Evolutionary conservation across 306 rosid genomes (phyloP).

Genomic region (Ochetophila trinervis): DNA sequence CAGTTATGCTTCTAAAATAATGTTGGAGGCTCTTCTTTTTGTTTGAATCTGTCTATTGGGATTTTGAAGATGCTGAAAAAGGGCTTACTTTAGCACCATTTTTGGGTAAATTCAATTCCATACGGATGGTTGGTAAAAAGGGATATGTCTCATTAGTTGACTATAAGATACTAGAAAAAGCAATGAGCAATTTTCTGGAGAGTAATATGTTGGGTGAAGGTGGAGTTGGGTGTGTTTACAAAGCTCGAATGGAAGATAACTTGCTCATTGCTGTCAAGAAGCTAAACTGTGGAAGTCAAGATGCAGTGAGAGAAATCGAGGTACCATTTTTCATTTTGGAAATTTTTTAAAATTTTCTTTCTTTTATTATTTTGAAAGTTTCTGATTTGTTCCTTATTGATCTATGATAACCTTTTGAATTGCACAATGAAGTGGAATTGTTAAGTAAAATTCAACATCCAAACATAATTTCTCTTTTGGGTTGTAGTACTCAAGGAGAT

Average conservation of each 20-base stretch:
- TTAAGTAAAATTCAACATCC: slow-evolving; percentile 76
- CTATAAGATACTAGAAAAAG: slow-evolving; percentile 61
- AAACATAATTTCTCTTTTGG: slow-evolving; percentile 66
- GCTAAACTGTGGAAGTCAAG: slow-evolving; percentile 54
- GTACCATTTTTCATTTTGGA: slow-evolving; percentile 26
- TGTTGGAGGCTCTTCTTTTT: no score
- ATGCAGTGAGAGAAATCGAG: slow-evolving; percentile 75
- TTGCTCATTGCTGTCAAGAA: slow-evolving; percentile 76
- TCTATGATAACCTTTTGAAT: slow-evolving; percentile 12
- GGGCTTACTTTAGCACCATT: slow-evolving; percentile 46
- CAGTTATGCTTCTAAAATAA: no score
- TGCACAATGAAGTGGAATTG: slow-evolving; percentile 86
- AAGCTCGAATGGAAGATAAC: slow-evolving; percentile 68
- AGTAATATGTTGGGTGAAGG: slow-evolving; percentile 82
- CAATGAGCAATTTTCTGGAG: slow-evolving; percentile 54
- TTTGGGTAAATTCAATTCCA: slow-evolving; percentile 54
- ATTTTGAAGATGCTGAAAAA: slow-evolving; percentile 62
- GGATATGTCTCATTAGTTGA: slow-evolving; percentile 66
- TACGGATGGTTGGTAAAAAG: slow-evolving; percentile 49
- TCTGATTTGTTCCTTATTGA: neutral
- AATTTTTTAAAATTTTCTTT: no score
- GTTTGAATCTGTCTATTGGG: slow-evolving; percentile 28
- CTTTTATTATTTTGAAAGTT: no score
- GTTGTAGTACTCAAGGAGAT: slow-evolving; percentile 57
- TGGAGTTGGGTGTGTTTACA: slow-evolving; percentile 91